Base-by-base conservation (phyloP, 2,329 filamentous ascomycete species). In the Alternaria brassicicola region DNA sequence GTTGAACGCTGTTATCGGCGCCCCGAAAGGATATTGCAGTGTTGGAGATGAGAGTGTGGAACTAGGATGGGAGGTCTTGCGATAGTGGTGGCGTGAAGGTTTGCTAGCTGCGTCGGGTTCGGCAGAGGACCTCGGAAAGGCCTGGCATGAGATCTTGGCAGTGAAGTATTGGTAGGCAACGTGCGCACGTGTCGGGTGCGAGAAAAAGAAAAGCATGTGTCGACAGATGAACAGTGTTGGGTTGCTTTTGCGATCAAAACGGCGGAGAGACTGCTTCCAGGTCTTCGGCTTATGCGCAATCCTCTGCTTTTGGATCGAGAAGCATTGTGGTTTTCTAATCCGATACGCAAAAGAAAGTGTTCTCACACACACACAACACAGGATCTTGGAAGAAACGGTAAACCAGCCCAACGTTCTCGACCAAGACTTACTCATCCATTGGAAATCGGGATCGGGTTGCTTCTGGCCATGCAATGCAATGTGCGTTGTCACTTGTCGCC, bases 1-100 rank as follows among this genome's bases (percentile, higher is more conserved):
- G 63, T 70, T 21, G 64, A 67, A 58, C 26, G 55, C 66, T 66
- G 67, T 39, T 70, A 70, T 68, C 57, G 38, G 50, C 15, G 59
- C 58, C 67, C 66, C 62, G 55, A 65, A 62, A 52, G 25, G 25
- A 58, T 69, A 69, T 67, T 56, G 47, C 54, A 52, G 48, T 31
- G 23, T 21, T 54, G 8, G 35, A n/a, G 45, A 53, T 30, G 17
- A 21, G 19, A 39, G 33, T 21, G 26, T 23, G 23, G 33, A 19
- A 36, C 25, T 52, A 33, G 45, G 39, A 41, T 36, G 43, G 28
- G 23, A 48, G 53, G 41, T 30, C 10, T 31, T 23, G 52, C 28
- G 45, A 51, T 49, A 49, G 39, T 52, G 48, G 36, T 55, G 45
- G 46, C 59, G 46, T 45, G 49, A 53, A 52, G 38, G 30, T 23